Percentiles rank a stretch among this genome's conserved stretches.
Evolutionary conservation across 139 green algal species (phyloP).

Genomic region (Chlorella sp.): DNA sequence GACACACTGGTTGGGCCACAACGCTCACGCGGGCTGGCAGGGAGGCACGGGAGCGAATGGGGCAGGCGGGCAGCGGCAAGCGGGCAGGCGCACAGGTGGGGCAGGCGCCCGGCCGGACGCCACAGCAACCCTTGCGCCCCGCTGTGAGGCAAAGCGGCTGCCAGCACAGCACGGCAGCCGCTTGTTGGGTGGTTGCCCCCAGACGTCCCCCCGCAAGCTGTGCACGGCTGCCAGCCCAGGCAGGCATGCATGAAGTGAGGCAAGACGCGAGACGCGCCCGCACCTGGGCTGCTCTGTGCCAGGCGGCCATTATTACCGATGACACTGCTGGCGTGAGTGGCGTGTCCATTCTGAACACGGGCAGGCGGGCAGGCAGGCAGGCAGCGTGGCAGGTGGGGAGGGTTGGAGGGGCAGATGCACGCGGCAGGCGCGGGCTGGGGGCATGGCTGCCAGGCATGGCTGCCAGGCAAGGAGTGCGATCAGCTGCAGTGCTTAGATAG

Average conservation of each 20-base stretch:
- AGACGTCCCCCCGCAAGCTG: too few relatives aligned
- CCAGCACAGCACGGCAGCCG: too few relatives aligned
- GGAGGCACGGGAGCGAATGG: too few relatives aligned
- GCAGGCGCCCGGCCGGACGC: too few relatives aligned
- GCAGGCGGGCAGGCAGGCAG: background rate
- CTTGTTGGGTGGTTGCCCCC: too few relatives aligned
- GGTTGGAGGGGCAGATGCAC: background rate
- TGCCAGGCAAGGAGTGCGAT: background rate
- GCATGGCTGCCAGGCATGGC: background rate
- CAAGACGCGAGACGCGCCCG: background rate
- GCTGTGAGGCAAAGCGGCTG: too few relatives aligned
- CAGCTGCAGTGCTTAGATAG: background rate
- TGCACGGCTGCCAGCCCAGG: too few relatives aligned
- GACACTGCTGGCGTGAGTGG: constrained; percentile 28
- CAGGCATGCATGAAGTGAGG: background rate
- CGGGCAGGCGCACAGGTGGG: too few relatives aligned
- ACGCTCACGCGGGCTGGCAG: too few relatives aligned
- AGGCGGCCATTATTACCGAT: constrained; percentile 30
- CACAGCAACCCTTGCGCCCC: too few relatives aligned
- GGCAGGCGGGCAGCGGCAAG: too few relatives aligned
- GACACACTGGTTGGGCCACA: too few relatives aligned
- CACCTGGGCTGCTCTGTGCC: constrained; percentile 16
- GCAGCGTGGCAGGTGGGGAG: background rate
- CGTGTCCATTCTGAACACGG: constrained; percentile 6
- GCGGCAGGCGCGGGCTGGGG: background rate